Conservation (phyloP, 495 filamentous ascomycete species). For the Aspergillus bertholletiae region DNA sequence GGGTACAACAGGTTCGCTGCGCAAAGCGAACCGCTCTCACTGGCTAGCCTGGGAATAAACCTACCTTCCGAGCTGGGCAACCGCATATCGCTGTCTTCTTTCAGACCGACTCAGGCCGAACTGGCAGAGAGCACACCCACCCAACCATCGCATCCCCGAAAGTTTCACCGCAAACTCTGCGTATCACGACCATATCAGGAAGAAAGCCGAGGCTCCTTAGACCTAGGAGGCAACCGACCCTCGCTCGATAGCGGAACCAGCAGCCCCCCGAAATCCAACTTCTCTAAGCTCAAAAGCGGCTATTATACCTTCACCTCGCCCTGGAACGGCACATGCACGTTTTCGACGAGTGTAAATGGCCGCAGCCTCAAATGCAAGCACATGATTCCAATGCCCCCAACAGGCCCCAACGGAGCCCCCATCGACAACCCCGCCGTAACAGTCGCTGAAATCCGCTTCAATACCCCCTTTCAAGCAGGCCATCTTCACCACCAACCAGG, state of each 20-base stretch:
- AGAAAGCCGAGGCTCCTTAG: constrained; percentile 16
- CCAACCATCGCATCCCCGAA: constrained; percentile 25
- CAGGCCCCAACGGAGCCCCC: not conserved
- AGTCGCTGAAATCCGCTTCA: constrained; percentile 86
- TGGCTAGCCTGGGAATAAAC: constrained; percentile 29
- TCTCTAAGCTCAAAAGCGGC: constrained; percentile 42
- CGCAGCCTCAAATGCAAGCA: constrained; percentile 77
- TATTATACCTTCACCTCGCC: constrained; percentile 69
- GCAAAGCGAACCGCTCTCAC: constrained; percentile 31
- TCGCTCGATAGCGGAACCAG: constrained; percentile 13
- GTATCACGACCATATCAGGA: constrained; percentile 30
- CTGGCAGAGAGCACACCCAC: constrained; percentile 6
- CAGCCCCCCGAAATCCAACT: constrained; percentile 8
- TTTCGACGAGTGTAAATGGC: constrained; percentile 69
- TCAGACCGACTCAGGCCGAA: constrained; percentile 14
- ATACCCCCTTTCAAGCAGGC: constrained; percentile 59
- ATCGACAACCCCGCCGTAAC: constrained; percentile 42
- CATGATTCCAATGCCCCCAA: constrained; percentile 39
- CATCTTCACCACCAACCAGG: constrained; percentile 30
- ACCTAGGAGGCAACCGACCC: constrained; percentile 13
- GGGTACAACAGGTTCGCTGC: constrained; percentile 59
- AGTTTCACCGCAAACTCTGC: constrained; percentile 38
- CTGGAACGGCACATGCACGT: constrained; percentile 83
- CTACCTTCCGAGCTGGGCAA: constrained; percentile 22
- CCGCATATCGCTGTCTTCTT: constrained; percentile 13